Evolutionary conservation across 1,284 basidiomycete species (phyloP), one percentile per base, ranked within the genome.

Genomic region (Schizophyllum commune): DNA sequence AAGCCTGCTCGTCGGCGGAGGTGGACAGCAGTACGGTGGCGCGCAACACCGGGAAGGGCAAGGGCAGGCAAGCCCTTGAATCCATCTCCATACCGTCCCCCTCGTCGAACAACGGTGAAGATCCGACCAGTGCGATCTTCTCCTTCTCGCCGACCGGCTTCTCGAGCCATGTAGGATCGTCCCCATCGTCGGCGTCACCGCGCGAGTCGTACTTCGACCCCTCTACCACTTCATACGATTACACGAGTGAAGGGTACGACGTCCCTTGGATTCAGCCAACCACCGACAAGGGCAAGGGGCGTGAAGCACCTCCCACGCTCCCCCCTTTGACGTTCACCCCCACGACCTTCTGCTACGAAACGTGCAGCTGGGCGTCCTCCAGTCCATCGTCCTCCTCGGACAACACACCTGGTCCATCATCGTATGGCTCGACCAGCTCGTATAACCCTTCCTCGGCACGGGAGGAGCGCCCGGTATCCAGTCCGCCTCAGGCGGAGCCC

Each of bases 311-410:
- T 52, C 84, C 86, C 62, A 77, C 77, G 66, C 77, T 89, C 61
- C 84, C 87, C 61, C 85, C 87, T 63, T 74, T 89, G 64, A 75
- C 77, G 34, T 84, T 90, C 68, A 76, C 80, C 56, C 76, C 81
- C 51, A 74, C 85, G 39, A 75, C 76, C 58, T 76, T 87, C 64
- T 75, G 74, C 54, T 81, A 77, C 65, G 70, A 75, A 58, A 67
- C 77, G 56, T 53, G 55, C 15, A 73, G 74, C 62, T 83, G 80
- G 77, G 73, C 79, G 32, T 73, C 73, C 17, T 66, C 73, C 52
- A 58, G 63, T 15, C 59, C 58, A 32, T 67, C 22, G 68, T 74
- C 1, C 70, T 77, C 22, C 17, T 47, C 39, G 27, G 27, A 27
- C 27, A 27, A 27, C 9, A 71, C 72, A n/a, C 73, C 82, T 19